phyloP scores from a whole-genome alignment of 1,284 basidiomycete species.

The Paramarasmius palmivorus region DNA sequence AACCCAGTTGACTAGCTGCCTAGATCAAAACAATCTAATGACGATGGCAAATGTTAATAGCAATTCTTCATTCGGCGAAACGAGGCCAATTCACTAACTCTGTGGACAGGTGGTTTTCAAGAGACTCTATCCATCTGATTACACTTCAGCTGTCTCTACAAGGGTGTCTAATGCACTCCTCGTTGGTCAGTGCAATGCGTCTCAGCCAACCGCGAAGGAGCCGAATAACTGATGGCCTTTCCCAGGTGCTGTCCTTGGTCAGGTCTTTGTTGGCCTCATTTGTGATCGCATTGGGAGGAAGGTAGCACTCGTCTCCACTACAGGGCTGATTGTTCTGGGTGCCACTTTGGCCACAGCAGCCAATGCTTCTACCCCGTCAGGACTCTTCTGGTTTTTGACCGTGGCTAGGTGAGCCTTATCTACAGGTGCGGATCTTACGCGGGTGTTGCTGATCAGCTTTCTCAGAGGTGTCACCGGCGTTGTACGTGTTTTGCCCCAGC shows the following conservation, averaged over 20 bases:
- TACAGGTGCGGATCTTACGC: no score
- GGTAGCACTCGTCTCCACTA: constrained; percentile 70
- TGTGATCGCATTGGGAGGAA: constrained; percentile 77
- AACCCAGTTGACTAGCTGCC: constrained; percentile 8
- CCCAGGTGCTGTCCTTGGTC: constrained; percentile 66
- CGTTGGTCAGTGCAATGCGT: constrained; percentile 48
- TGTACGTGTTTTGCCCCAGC: constrained; percentile 36
- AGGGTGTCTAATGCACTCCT: constrained; percentile 75
- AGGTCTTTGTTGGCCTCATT: constrained; percentile 64
- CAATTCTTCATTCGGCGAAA: constrained; percentile 6
- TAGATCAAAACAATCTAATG: constrained; percentile 73
- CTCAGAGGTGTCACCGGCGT: constrained; percentile 65
- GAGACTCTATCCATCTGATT: constrained; percentile 57
- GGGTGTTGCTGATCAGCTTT: neutral
- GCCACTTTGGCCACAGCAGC: constrained; percentile 74
- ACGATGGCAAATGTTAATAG: constrained; percentile 58
- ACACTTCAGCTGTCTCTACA: constrained; percentile 64
- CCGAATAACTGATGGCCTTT: neutral
- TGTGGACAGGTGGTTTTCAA: constrained; percentile 57
- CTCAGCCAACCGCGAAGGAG: constrained; percentile 14
- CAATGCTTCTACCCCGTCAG: constrained; percentile 57
- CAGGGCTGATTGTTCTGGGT: constrained; percentile 70
- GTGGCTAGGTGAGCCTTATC: constrained; percentile 51
- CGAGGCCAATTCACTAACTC: no score
- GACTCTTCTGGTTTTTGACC: constrained; percentile 79